phyloP scores from a whole-genome alignment of 768 basidiomycete species.

The Mrakia blollopis region DNA sequence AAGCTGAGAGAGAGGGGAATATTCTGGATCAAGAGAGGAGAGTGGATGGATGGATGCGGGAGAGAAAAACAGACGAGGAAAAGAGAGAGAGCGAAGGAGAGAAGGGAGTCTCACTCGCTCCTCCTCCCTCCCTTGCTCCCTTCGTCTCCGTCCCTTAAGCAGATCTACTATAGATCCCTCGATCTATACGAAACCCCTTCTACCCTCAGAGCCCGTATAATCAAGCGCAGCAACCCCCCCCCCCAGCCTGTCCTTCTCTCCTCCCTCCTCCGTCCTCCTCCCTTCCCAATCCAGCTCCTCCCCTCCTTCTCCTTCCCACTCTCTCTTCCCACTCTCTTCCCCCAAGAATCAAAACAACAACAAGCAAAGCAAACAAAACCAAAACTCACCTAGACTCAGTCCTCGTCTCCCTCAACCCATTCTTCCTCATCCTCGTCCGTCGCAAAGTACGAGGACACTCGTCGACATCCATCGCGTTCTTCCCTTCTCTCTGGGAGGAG shows the following conservation, averaged over 20 bases:
- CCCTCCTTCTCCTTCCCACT: background rate
- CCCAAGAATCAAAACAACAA: background rate
- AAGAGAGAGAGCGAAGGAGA: background rate
- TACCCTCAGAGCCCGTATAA: background rate
- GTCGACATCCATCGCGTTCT: background rate
- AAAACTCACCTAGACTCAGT: slow-evolving; percentile 24
- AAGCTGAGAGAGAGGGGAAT: no score
- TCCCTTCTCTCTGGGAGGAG: no score
- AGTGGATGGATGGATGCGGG: background rate
- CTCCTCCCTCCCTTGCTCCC: background rate
- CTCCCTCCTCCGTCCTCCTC: no score
- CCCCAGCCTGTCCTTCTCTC: background rate
- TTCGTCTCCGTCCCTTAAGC: background rate
- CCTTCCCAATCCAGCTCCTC: slow-evolving; percentile 2
- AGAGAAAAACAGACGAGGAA: background rate
- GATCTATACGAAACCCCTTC: background rate
- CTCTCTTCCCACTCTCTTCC: background rate
- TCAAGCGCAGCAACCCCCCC: background rate
- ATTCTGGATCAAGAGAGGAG: background rate
- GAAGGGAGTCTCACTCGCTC: background rate
- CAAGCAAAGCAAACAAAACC: no score
- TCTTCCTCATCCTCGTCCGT: slow-evolving; percentile 11
- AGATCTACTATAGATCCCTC: background rate
- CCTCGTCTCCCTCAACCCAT: slow-evolving; percentile 15
- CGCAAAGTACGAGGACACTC: background rate